These are phyloP conservation scores for Clathrospora elynae DNA, from an alignment of 2,329 filamentous ascomycete species.

Conservation along the genomic window DNA sequence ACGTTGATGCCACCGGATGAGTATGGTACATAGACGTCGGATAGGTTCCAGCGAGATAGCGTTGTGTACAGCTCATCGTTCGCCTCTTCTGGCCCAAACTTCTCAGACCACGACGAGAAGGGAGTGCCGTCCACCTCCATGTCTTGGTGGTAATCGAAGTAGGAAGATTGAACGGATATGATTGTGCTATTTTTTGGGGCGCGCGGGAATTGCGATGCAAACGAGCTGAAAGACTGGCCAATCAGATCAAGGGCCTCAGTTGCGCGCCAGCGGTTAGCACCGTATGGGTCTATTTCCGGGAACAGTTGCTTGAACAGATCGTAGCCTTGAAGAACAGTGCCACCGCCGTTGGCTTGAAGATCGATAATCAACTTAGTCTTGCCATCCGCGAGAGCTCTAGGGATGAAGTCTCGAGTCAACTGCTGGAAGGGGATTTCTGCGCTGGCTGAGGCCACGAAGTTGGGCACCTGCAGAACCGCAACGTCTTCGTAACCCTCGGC, in stretches of 20 bases:
- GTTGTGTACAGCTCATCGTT: constrained; percentile 50
- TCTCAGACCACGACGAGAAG: constrained; percentile 54
- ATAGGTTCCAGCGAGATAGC: constrained; percentile 44
- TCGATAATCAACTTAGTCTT: constrained; percentile 67
- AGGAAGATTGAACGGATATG: constrained; percentile 46
- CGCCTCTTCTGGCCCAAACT: constrained; percentile 40
- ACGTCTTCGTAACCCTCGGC: constrained; percentile 52
- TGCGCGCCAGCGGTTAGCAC: constrained; percentile 59
- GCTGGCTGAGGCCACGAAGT: constrained; percentile 43
- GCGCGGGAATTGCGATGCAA: constrained; percentile 42
- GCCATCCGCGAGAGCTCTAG: constrained; percentile 53
- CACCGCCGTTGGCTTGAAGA: constrained; percentile 64
- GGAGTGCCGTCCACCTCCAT: constrained; percentile 57
- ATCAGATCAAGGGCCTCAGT: constrained; percentile 54
- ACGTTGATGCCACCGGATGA: constrained; percentile 46
- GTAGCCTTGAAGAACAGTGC: constrained; percentile 63
- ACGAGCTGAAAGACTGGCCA: constrained; percentile 47
- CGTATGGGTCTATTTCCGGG: constrained; percentile 56
- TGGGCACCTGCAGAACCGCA: constrained; percentile 52
- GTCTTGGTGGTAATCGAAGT: constrained; percentile 56
- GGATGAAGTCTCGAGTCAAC: constrained; percentile 50
- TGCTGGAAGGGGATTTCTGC: constrained; percentile 45
- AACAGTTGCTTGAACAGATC: constrained; percentile 66
- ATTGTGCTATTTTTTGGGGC: constrained; percentile 47
- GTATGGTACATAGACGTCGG: constrained; percentile 36